Percentiles rank a stretch among this genome's conserved stretches.
Conservation (phyloP, 2,329 filamentous ascomycete genomes). For the Pseudonectria buxi region DNA sequence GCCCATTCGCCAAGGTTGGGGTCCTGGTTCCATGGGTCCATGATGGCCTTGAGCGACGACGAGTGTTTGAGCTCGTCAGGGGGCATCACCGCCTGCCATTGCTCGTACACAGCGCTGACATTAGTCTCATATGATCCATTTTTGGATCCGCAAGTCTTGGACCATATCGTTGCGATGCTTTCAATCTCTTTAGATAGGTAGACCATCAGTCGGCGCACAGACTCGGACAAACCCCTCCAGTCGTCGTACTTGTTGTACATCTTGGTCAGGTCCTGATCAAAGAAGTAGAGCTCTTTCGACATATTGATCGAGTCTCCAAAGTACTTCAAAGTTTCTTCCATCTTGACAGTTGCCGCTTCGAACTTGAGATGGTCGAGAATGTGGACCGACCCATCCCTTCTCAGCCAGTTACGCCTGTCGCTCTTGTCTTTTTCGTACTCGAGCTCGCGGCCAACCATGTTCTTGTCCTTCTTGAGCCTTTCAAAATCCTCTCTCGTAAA, state of each 20-base stretch:
- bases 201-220: conserved; percentile 25
- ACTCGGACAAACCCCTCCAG: conserved; percentile 18
- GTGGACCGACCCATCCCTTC: conserved; percentile 30
- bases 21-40: conserved; percentile 21
- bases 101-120: conserved; percentile 31
- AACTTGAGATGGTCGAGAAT: conserved; percentile 60
- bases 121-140: conserved; percentile 31
- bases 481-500: conserved; percentile 31
- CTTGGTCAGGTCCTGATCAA: conserved; percentile 31
- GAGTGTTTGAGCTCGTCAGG: conserved; percentile 14
- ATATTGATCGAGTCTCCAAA: conserved; percentile 25
- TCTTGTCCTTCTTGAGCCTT: conserved; percentile 11
- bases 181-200: conserved; percentile 29
- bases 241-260: conserved; percentile 30
- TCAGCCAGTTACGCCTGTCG: conserved; percentile 4
- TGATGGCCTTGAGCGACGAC: conserved; percentile 20
- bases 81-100: conserved; percentile 38
- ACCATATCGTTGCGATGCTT: too few species aligned
- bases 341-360: conserved; percentile 36
- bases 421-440: conserved; percentile 37
- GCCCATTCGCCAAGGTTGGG: conserved; percentile 35
- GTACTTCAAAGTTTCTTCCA: conserved; percentile 30
- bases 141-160: too few species aligned
- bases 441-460: conserved; percentile 28
- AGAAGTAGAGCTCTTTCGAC: conserved; percentile 18